Conservation (phyloP, 805 yeast species). For the Debaryomyces prosopidis region DNA sequence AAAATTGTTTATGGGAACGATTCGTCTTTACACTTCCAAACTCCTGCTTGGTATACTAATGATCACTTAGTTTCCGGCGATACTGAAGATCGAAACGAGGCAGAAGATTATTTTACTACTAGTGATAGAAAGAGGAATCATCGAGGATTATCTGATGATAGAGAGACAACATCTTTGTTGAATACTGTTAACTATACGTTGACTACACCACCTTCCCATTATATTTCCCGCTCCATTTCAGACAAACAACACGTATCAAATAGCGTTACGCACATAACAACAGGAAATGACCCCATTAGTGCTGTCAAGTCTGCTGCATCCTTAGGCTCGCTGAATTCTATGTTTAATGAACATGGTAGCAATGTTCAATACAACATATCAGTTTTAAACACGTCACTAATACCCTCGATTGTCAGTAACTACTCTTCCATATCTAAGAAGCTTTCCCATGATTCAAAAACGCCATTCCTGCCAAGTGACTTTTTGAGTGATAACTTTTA, state of each 20-base stretch:
- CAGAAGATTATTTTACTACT: too few relatives aligned
- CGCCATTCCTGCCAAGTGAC: conserved; percentile 44
- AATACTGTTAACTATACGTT: not conserved
- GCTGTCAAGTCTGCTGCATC: not conserved
- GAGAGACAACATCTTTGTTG: conserved; percentile 3
- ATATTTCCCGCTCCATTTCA: conserved; percentile 11
- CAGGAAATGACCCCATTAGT: conserved; percentile 5
- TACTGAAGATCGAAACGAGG: not conserved
- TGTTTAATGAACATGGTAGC: not conserved
- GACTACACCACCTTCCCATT: conserved; percentile 16
- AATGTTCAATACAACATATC: not conserved
- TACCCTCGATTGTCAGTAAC: conserved; percentile 42
- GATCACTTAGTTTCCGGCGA: conserved; percentile 4
- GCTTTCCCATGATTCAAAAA: conserved; percentile 33
- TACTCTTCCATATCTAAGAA: conserved; percentile 38
- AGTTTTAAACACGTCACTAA: conserved; percentile 30
- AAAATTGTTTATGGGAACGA: not conserved
- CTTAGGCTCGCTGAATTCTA: too few relatives aligned
- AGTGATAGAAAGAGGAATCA: not conserved
- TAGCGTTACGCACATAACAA: conserved; percentile 17
- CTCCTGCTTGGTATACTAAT: conserved; percentile 42
- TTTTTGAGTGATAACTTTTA: conserved; percentile 35
- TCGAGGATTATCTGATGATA: not conserved
- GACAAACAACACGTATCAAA: conserved; percentile 9
- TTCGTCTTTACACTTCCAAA: conserved; percentile 24